Evolutionary conservation across 495 filamentous ascomycete species (phyloP).

Genomic region (Penicillium coprophilum): DNA sequence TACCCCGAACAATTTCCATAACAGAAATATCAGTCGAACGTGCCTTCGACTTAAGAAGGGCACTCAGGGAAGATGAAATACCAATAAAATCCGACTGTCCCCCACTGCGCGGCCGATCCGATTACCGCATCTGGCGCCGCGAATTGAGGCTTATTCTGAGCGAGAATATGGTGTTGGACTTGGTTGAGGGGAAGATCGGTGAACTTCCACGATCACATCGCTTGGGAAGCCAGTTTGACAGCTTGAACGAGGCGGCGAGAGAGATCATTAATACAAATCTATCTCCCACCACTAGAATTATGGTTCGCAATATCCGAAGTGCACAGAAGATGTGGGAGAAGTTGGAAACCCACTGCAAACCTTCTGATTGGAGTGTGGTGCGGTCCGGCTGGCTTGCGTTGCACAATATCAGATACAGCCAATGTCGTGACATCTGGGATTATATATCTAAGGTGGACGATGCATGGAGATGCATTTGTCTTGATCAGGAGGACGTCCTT

Average conservation of each 20-base stretch:
- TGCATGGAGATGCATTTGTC: conserved; percentile 8
- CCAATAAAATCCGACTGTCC: conserved; percentile 5
- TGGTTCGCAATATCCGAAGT: conserved; percentile 3
- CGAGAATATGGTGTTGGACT: background rate
- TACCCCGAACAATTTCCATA: background rate
- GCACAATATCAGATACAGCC: conserved; percentile 9
- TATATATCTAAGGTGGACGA: conserved; percentile 8
- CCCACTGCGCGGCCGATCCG: conserved; percentile 4
- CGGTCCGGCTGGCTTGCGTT: conserved; percentile 3
- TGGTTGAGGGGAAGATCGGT: background rate
- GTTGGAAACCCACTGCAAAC: conserved; percentile 7
- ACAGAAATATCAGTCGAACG: background rate
- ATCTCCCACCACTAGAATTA: background rate
- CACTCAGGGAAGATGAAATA: background rate
- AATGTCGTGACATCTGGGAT: background rate
- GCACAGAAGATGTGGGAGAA: conserved; percentile 12
- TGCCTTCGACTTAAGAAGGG: background rate
- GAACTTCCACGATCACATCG: background rate
- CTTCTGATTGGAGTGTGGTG: conserved; percentile 2
- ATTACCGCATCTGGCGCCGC: conserved; percentile 4
- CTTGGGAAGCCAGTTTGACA: background rate
- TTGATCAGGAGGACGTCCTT: conserved; percentile 1
- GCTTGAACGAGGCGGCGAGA: background rate
- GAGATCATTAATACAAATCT: conserved; percentile 3
- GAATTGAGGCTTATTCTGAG: background rate